Conservation (phyloP, 2,329 filamentous ascomycete genomes). For the Xylaria sp. region DNA sequence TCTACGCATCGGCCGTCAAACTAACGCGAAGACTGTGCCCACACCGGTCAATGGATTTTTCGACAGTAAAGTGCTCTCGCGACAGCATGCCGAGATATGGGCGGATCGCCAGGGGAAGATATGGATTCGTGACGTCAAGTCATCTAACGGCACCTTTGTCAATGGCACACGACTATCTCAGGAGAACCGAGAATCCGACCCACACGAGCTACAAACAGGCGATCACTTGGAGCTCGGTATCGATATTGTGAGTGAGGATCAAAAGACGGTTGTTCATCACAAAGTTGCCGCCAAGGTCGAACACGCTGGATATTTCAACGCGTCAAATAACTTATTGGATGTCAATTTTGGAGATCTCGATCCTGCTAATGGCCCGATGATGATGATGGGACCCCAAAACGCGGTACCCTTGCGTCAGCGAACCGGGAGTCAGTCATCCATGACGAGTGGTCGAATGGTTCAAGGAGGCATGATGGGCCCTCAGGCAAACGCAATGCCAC, state of each 20-base stretch:
- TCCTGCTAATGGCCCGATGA: slow-evolving; percentile 77
- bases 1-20: slow-evolving; percentile 92
- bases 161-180: slow-evolving; percentile 90
- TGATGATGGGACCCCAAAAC: slow-evolving; percentile 76
- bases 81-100: slow-evolving; percentile 97
- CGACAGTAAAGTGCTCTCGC: slow-evolving; percentile 95
- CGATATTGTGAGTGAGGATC: slow-evolving; percentile 98
- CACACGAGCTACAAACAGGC: slow-evolving; percentile 89
- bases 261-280: slow-evolving; percentile 98
- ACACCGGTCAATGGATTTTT: slow-evolving; percentile 94
- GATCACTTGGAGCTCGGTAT: slow-evolving; percentile 96
- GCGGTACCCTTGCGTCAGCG: slow-evolving; percentile 77
- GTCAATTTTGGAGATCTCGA: slow-evolving; percentile 94
- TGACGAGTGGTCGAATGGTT: slow-evolving; percentile 69
- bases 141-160: slow-evolving; percentile 98
- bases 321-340: slow-evolving; percentile 81
- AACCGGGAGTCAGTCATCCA: slow-evolving; percentile 73
- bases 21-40: slow-evolving; percentile 94
- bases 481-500: slow-evolving; percentile 69
- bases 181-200: slow-evolving; percentile 96
- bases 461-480: slow-evolving; percentile 61
- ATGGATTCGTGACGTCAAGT: slow-evolving; percentile 97
- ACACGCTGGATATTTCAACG: slow-evolving; percentile 85
- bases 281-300: slow-evolving; percentile 98
- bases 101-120: slow-evolving; percentile 85